Base-by-base conservation (phyloP, 2,329 filamentous ascomycete species). In the Drechslerella stenobrocha region DNA sequence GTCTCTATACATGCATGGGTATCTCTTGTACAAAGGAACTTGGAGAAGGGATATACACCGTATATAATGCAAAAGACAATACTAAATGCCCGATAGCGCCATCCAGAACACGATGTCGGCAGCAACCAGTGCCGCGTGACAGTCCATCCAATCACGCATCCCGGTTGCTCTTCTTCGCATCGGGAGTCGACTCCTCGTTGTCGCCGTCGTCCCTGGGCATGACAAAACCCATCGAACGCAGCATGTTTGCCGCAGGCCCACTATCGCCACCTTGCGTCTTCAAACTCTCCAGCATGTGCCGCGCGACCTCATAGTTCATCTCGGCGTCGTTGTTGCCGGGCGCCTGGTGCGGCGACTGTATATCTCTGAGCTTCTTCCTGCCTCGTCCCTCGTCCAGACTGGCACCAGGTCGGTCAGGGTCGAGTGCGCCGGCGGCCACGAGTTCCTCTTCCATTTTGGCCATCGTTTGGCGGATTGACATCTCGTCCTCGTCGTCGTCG, bases 201-300 rank as follows among this genome's bases (percentile, higher is more conserved):
- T 84, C 81, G 23, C 82, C 85, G 66, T 92, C 89, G 73, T 95
- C 90, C 65, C 88, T 81, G 0, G 92, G 92, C 64, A 96, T 79
- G 37, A 83, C 81, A 71, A 96, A 80, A 0, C 90, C 90, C 86
- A 97, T 87, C 78, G 95, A 82, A 4, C 86, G 87, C 73, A 98
- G 81, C 66, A 98, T 79, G 75, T 96, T 97, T 0, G 91, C 86
- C 1, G 88, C 88, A 0, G 93, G 93, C 0, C 93, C 93, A 28
- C 89, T 81, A 79, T 87, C 83, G 9, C 93, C 93, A 15, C 81
- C 89, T 76, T 97, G 92, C 13, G 88, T 87, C 74, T 95, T 95
- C 77, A 98, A 91, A 73, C 89, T 92, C 76, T 96, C 90, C 1
- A 98, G 80, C 56, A 98, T 80, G 73, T 97, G 97, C 76, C 88